Conservation (phyloP, 306 rosid species). For the Vicia villosa region DNA sequence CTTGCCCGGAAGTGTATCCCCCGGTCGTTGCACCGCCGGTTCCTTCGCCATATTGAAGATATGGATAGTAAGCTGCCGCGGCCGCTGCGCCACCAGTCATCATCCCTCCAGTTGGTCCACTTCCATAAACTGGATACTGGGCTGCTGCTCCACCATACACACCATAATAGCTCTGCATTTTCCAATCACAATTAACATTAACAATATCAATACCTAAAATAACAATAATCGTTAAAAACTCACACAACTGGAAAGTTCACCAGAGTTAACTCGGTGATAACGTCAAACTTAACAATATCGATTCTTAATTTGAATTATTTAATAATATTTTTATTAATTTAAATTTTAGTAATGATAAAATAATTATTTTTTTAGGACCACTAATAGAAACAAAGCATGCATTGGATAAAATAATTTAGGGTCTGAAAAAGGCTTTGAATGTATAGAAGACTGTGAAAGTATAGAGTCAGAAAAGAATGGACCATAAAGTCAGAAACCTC, state of each 20-base stretch:
- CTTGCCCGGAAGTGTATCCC: conserved; percentile 58
- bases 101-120: conserved; percentile 71
- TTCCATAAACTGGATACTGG: conserved; percentile 80
- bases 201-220: too few species aligned
- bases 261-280: too few species aligned
- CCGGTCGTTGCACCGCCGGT: conserved; percentile 35
- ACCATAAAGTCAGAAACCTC: conserved; percentile 33
- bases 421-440: conserved; percentile 13
- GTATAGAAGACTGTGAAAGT: conserved; percentile 49
- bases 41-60: conserved; percentile 72
- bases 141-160: conserved; percentile 82
- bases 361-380: background rate
- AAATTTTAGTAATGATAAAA: background rate
- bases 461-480: conserved; percentile 24
- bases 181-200: background rate
- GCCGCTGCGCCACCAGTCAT: conserved; percentile 64
- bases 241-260: too few species aligned
- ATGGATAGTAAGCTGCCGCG: conserved; percentile 66
- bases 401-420: conserved; percentile 3
- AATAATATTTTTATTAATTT: background rate
- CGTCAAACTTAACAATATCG: too few species aligned
- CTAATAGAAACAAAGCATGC: background rate
- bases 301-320: too few species aligned
- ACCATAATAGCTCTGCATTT: conserved; percentile 81
- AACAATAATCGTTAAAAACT: too few species aligned